Evolutionary conservation across 805 yeast genomes (phyloP), one percentile per base, ranked within the genome.

Genomic region (Maudiozyma pseudohumilis): DNA sequence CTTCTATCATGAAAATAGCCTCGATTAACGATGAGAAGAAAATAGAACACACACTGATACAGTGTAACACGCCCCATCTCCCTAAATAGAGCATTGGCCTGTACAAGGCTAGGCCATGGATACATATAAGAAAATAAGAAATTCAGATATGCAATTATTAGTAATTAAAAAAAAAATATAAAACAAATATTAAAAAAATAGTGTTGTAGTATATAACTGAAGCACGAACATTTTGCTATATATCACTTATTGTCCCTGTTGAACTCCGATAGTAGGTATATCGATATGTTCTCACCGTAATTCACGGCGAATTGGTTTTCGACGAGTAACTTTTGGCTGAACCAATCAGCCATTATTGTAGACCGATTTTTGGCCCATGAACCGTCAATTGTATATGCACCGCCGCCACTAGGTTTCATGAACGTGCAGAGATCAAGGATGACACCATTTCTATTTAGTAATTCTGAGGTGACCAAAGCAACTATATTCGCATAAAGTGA

Each of bases 371-470:
- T 79, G 29, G 79, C 75, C 86, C 42, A 87, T 57, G 46, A 94
- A 60, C 22, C 19, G 7, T 11, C 12, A 9, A n/a, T 17, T 15
- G 15, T 5, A 4, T 5, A n/a, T n/a, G 78, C 73, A 11, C 25
- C 22, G 5, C 13, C 13, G 3, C 38, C 69, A 70, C 4, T 24
- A 4, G 32, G 24, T 35, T 72, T 74, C 31, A 83, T 74, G 60
- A 89, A 92, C 0, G 86, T 80, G 26, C 92, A 81, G 30, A 89
- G 72, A 56, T 94, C 96, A 16, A 87, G 65, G 8, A 85, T 71
- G 40, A 92, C 63, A 45, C 86, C 92, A 56, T 88, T 96, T 43
- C 74, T 79, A 43, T 82, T 76, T 49, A 94, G 63, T 1, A 89
- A 75, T 13, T 77, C 77, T 45, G 84, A 80, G 30, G 84, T 87